A percentile compares a stretch with the other conserved stretches of the same genome.
Conservation (phyloP, 139 green algal genomes). For the Desmodesmus armatus region DNA sequence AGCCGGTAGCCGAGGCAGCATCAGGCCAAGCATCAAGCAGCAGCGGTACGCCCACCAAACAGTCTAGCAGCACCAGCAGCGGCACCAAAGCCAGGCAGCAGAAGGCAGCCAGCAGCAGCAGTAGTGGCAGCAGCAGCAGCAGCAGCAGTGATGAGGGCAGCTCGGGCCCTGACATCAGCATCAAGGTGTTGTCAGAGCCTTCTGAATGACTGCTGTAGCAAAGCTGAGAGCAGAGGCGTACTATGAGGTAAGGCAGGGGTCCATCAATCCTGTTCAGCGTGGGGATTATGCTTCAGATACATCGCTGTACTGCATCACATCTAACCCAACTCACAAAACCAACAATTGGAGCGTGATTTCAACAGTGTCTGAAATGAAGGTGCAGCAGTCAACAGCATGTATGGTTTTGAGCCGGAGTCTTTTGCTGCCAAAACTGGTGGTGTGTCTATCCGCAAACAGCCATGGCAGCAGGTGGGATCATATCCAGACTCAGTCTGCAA, state of each 20-base stretch:
- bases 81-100: not conserved
- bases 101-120: not conserved
- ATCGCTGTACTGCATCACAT: not conserved
- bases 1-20: too few relatives aligned
- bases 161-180: not conserved
- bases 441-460: not conserved
- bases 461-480: not conserved
- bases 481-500: not conserved
- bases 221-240: constrained; percentile 59
- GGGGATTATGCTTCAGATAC: too few relatives aligned
- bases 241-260: constrained; percentile 51
- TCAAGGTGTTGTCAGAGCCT: not conserved
- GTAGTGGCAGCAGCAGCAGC: not conserved
- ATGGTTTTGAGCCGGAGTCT: too few relatives aligned
- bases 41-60: not conserved
- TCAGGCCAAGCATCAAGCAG: too few relatives aligned
- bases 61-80: not conserved
- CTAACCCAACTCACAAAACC: not conserved
- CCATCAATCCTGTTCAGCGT: not conserved
- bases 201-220: constrained; percentile 54
- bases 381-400: not conserved
- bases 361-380: not conserved
- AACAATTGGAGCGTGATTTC: not conserved
- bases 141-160: not conserved
- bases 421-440: not conserved